Percentiles rank a stretch among this genome's conserved stretches.
phyloP scores from a whole-genome alignment of 257 asterid species.

The Solanum etuberosum region DNA sequence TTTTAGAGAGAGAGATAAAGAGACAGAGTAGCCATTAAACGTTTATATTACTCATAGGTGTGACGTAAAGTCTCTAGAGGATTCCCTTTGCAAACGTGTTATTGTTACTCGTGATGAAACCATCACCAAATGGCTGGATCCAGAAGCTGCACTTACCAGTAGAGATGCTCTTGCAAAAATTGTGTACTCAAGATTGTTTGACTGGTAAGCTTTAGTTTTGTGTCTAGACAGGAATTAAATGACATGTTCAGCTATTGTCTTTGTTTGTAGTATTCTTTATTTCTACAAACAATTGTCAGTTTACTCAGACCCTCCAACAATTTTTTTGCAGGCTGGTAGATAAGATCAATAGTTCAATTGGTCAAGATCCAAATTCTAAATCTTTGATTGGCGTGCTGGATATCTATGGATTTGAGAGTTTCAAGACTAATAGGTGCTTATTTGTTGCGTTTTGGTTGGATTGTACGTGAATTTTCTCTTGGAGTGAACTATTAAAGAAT shows the following conservation, averaged over 20 bases:
- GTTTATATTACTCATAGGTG: conserved; percentile 49
- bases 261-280: not conserved
- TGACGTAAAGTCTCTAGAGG: conserved; percentile 84
- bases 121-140: conserved; percentile 83
- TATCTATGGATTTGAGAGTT: conserved; percentile 48
- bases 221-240: not conserved
- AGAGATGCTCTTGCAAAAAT: conserved; percentile 94
- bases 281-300: not conserved
- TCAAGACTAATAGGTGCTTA: conserved; percentile 59
- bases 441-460: conserved; percentile 19
- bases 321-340: conserved; percentile 40
- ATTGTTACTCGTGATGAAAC: conserved; percentile 98
- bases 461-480: conserved; percentile 2
- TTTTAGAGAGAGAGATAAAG: not conserved
- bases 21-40: not conserved
- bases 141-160: conserved; percentile 81
- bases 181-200: conserved; percentile 90
- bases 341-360: conserved; percentile 34
- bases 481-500: not conserved
- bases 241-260: not conserved
- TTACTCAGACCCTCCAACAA: not conserved
- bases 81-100: conserved; percentile 85
- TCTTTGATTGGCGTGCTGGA: conserved; percentile 44
- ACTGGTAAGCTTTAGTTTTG: conserved; percentile 51
- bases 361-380: conserved; percentile 40